Evolutionary conservation across 2,329 filamentous ascomycete species (phyloP), one percentile per base, ranked within the genome.

Genomic region (Diatrype stigma): DNA sequence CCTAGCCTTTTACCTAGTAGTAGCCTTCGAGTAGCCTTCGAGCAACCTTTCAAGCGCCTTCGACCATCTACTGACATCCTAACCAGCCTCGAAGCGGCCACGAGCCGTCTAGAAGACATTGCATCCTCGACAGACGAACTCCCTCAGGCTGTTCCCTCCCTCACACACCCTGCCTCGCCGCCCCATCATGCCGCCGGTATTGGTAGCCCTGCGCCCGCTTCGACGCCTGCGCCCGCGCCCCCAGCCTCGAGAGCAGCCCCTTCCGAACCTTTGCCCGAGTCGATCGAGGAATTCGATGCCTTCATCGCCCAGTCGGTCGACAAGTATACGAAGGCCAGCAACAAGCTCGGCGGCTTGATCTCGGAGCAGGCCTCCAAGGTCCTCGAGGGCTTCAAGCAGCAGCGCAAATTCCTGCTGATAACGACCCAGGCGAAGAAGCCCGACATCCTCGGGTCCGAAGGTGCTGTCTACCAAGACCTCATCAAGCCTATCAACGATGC

Each of bases 31-130:
- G n/a, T n/a, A n/a, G n/a, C n/a, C n/a, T n/a, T n/a, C n/a, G n/a
- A n/a, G n/a, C n/a, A n/a, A n/a, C n/a, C n/a, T n/a, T n/a, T n/a
- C n/a, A n/a, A n/a, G n/a, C n/a, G n/a, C n/a, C n/a, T n/a, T 48
- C 46, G 52, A 47, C 56, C 56, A 51, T 55, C 59, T 69, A 64
- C 81, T 83, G 69, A 84, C 72, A 52, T 67, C 53, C 66, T 76
- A 51, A 58, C 60, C 69, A 99, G 94, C 74, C 88, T 99, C 62
- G 94, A 99, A 80, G 94, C 94, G 69, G 94, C 94, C 37, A 99
- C 94, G 48, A 94, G 91, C 57, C 86, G 94, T 52, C 84, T 99
- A 51, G 94, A 99, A 76, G 94, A 99, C 70, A 96, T 99, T 65
- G 93, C 94, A 44, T 85, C 89, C 59, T 87, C 90, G 16, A 83